Evolutionary conservation across 148 eudicot species (phyloP).

Genomic region (Chenopodium berlandieri): DNA sequence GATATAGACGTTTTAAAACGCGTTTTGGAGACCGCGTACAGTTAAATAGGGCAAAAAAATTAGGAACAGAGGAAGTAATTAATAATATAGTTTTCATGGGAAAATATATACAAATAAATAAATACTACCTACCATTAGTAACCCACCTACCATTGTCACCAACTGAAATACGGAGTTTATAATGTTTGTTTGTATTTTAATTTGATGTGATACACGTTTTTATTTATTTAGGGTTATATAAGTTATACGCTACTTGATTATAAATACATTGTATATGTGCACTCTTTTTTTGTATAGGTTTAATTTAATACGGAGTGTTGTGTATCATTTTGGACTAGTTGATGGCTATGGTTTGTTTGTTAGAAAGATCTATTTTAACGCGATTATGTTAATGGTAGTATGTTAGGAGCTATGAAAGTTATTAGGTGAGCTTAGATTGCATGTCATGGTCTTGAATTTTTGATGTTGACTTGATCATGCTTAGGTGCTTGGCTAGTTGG

Average conservation of each 20-base stretch:
- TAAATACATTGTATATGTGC: neutral
- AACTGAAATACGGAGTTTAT: constrained; percentile 12
- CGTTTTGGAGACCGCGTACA: no score
- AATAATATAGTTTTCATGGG: neutral
- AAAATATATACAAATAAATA: neutral
- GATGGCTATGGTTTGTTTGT: neutral
- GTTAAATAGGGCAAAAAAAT: no score
- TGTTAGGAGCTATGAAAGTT: neutral
- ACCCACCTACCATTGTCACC: constrained; percentile 21
- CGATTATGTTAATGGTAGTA: neutral
- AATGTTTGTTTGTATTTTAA: neutral
- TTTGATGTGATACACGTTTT: constrained; percentile 9
- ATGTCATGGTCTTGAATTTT: no score
- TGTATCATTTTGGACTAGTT: neutral
- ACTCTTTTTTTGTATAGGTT: neutral
- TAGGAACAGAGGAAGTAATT: no score
- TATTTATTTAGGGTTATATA: neutral
- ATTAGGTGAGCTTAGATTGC: no score
- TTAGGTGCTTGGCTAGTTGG: no score
- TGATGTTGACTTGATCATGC: no score
- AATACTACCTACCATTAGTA: neutral
- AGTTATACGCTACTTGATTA: neutral
- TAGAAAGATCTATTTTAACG: neutral
- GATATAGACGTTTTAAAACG: no score
- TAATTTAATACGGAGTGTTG: no score